phyloP scores from a whole-genome alignment of 1,139 yeast genomes.

The Komagataea norvegica region DNA sequence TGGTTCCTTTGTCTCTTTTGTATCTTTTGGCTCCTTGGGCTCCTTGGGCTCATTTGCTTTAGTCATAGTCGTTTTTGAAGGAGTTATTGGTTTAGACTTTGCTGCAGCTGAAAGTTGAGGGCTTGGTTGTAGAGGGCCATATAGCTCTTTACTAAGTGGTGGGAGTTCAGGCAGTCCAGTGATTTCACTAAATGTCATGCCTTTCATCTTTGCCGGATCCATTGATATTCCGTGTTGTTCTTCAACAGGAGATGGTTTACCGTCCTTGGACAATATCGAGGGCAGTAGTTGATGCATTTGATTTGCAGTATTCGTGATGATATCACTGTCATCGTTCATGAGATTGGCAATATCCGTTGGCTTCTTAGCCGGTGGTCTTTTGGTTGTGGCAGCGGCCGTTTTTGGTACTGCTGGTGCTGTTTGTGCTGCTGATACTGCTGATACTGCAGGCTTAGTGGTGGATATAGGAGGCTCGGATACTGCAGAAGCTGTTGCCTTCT shows the following conservation, averaged over 20 bases:
- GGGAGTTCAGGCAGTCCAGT: conserved; percentile 6
- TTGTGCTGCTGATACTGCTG: background rate
- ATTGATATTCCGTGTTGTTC: background rate
- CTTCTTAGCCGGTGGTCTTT: conserved; percentile 2
- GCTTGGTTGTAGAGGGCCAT: background rate
- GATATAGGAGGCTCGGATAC: background rate
- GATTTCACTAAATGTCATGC: conserved; percentile 1
- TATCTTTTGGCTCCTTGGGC: conserved; percentile 1
- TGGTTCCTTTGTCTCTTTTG: conserved; percentile 3
- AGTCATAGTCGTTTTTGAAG: conserved; percentile 3
- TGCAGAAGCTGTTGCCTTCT: background rate
- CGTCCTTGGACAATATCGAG: background rate
- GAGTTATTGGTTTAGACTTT: conserved; percentile 8
- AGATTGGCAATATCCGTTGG: conserved; percentile 10
- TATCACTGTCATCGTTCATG: conserved; percentile 9
- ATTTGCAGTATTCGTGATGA: background rate
- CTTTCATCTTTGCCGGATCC: background rate
- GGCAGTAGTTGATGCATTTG: conserved; percentile 1
- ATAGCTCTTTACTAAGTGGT: background rate
- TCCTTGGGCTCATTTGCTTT: background rate
- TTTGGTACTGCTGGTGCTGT: background rate
- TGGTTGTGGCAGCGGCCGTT: background rate
- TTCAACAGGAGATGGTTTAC: background rate
- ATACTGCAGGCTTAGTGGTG: background rate
- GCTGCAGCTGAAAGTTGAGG: background rate